Evolutionary conservation across 2,329 filamentous ascomycete genomes (phyloP).

Genomic region (Monilinia laxa): DNA sequence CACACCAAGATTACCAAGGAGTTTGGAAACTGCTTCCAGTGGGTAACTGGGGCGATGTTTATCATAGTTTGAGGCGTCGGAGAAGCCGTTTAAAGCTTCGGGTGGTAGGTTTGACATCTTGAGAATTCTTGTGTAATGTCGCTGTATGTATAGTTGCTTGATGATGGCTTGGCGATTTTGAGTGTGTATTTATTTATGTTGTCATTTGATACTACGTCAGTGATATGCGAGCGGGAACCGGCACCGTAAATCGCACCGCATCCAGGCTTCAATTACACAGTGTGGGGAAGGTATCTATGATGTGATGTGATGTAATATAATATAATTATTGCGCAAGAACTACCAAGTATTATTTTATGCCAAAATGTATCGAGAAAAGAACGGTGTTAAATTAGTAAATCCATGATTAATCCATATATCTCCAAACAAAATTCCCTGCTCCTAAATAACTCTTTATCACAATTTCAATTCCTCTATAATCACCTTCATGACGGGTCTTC

Average conservation of each 20-base stretch:
- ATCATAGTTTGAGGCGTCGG: slow-evolving; percentile 64
- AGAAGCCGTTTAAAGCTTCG: slow-evolving; percentile 52
- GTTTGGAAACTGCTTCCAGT: slow-evolving; percentile 53
- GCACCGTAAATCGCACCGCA: slow-evolving; percentile 10
- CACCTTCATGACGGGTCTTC: neutral
- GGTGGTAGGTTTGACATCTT: slow-evolving; percentile 28
- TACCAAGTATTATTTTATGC: neutral
- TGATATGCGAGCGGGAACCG: neutral
- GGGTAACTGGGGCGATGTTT: slow-evolving; percentile 67
- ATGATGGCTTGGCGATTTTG: neutral
- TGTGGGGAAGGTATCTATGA: slow-evolving; percentile 3
- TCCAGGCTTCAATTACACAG: neutral
- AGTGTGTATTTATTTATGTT: neutral
- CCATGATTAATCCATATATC: neutral
- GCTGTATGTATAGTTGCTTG: neutral
- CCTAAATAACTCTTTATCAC: neutral
- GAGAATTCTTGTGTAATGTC: neutral
- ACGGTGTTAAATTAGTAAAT: neutral
- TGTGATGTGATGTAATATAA: neutral
- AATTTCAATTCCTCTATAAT: neutral
- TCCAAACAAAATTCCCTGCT: neutral
- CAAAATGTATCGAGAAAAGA: neutral
- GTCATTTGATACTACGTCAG: slow-evolving; percentile 3
- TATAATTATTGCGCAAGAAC: neutral
- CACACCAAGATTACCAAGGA: slow-evolving; percentile 58